A percentile compares a stretch with the other conserved stretches of the same genome.
phyloP scores from a whole-genome alignment of 139 green algal species.

The Picocystis salinarum region DNA sequence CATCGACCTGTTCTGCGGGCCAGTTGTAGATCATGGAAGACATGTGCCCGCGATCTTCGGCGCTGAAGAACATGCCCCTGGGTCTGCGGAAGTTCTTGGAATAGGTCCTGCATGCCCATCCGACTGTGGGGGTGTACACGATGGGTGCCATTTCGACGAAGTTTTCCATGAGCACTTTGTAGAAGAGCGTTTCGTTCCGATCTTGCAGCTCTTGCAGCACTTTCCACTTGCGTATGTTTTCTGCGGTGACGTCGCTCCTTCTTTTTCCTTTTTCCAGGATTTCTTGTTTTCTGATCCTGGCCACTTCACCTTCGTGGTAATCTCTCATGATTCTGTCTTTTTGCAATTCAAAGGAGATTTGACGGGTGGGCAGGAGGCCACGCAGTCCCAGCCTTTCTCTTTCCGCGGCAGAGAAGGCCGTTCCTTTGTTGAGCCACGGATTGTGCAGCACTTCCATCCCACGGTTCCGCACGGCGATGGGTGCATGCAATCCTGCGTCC shows the following conservation, averaged over 20 bases:
- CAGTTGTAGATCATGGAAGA: conserved; percentile 25
- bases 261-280: conserved; percentile 9
- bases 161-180: conserved; percentile 40
- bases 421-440: conserved; percentile 37
- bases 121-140: conserved; percentile 60
- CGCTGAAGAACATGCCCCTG: conserved; percentile 80
- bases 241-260: conserved; percentile 30
- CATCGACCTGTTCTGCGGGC: conserved; percentile 30
- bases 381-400: conserved; percentile 66
- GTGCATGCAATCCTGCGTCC: too few species aligned
- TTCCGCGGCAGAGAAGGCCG: conserved; percentile 51
- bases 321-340: not conserved
- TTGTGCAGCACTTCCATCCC: conserved; percentile 10
- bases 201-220: conserved; percentile 59
- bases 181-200: conserved; percentile 91
- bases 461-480: not conserved
- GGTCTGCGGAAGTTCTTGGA: conserved; percentile 44
- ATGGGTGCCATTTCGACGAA: conserved; percentile 75
- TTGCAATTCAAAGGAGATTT: conserved; percentile 16
- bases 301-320: not conserved
- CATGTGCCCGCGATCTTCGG: conserved; percentile 46
- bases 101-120: conserved; percentile 44
- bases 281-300: not conserved
- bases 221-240: conserved; percentile 46
- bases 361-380: conserved; percentile 57